Evolutionary conservation across 306 rosid genomes (phyloP).

Genomic region (Fragaria ananassa): DNA sequence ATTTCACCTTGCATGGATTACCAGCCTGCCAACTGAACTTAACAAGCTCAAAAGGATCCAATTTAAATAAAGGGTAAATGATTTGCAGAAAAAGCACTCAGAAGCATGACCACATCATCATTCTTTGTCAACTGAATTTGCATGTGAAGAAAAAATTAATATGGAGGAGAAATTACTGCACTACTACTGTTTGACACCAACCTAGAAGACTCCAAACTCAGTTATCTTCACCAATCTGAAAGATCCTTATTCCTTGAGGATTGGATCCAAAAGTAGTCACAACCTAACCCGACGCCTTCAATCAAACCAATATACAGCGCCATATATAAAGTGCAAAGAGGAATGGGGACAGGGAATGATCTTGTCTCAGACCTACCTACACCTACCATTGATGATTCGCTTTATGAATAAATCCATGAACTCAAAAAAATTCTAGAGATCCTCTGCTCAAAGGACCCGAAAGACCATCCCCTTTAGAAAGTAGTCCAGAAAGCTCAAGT

Average conservation of each 20-base stretch:
- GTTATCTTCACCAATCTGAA: neutral
- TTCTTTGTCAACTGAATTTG: neutral
- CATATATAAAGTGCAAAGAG: neutral
- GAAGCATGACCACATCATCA: neutral
- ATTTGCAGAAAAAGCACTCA: neutral
- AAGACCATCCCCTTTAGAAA: neutral
- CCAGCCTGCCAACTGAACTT: neutral
- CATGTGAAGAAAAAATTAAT: neutral
- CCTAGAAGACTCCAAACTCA: neutral
- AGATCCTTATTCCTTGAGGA: neutral
- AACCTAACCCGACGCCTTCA: neutral
- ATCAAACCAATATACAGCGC: neutral
- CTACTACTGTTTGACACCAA: neutral
- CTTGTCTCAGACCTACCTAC: neutral
- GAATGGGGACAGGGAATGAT: neutral
- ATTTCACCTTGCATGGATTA: neutral
- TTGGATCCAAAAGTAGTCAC: neutral
- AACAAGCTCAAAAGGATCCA: neutral
- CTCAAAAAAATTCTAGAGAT: neutral
- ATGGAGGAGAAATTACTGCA: neutral
- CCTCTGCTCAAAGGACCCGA: neutral
- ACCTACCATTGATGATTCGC: neutral
- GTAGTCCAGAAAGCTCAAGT: neutral
- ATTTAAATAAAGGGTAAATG: neutral
- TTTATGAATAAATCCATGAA: neutral